These are phyloP conservation scores for Spatholobus suberectus DNA, from an alignment of 306 rosid species.

Conservation along the genomic window DNA sequence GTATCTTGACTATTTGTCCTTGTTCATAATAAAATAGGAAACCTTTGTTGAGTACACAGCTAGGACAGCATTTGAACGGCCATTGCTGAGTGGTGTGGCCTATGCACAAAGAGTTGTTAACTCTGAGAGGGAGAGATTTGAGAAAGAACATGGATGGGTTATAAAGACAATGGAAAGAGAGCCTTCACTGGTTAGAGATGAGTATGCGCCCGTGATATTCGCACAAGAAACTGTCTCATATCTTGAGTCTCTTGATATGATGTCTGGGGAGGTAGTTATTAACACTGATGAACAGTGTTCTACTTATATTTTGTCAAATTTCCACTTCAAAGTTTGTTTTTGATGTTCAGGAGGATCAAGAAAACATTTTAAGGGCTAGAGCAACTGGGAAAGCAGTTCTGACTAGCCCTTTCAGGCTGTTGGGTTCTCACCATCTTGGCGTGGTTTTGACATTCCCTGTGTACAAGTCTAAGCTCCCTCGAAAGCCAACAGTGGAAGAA, in stretches of 20 bases:
- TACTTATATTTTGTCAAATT: slow-evolving; percentile 24
- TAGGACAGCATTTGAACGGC: slow-evolving; percentile 91
- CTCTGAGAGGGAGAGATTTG: slow-evolving; percentile 76
- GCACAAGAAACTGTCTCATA: slow-evolving; percentile 83
- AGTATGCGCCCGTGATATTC: slow-evolving; percentile 88
- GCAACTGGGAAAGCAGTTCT: slow-evolving; percentile 95
- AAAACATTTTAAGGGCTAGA: slow-evolving; percentile 88
- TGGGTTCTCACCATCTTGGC: slow-evolving; percentile 91
- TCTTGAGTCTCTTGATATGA: slow-evolving; percentile 86
- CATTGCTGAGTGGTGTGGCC: slow-evolving; percentile 89
- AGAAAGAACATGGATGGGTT: slow-evolving; percentile 81
- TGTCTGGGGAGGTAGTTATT: slow-evolving; percentile 90
- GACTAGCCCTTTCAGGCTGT: slow-evolving; percentile 85
- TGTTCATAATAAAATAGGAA: slow-evolving; percentile 55
- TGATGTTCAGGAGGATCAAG: slow-evolving; percentile 80
- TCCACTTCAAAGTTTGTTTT: not conserved
- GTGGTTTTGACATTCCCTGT: slow-evolving; percentile 95
- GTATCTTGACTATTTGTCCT: not conserved
- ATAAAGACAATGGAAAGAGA: slow-evolving; percentile 84
- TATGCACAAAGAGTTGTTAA: slow-evolving; percentile 82
- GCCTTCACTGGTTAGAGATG: slow-evolving; percentile 79
- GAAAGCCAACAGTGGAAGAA: slow-evolving; percentile 65
- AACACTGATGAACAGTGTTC: not conserved
- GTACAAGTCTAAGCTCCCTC: slow-evolving; percentile 78
- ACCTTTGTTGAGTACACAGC: slow-evolving; percentile 92